Base-by-base conservation (phyloP, 2,329 filamentous ascomycete species). In the Aspergillus pseudoterreus region DNA sequence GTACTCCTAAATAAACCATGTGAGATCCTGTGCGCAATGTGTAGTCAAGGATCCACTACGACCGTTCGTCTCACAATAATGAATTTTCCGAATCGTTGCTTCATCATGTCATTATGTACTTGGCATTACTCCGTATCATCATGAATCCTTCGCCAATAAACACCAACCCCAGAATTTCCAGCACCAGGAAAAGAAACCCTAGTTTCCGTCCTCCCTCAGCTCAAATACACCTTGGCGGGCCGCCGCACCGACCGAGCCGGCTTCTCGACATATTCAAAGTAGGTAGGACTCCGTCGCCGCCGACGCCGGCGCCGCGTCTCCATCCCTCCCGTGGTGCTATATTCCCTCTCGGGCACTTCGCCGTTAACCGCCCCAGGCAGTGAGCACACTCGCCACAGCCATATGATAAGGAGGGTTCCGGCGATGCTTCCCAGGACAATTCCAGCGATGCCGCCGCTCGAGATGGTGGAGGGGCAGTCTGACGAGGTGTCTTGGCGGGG, bases 371-470 rank as follows among this genome's bases (percentile, higher is more conserved):
- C 60, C 1, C 62, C 60, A 4, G 61, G 60, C 8, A 64, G 45
- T 15, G 52, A 50, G 38, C 64, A 69, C 6, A 65, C 24, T 15
- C 61, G 60, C 54, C 65, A 65, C n/a, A 73, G 58, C 70, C 70
- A 73, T 5, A 69, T 52, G 5, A 73, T 47, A 4, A 73, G 54
- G 2, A 72, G 59, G 0, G 66, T 68, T 6, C 68, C 71, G 4
- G 62, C 66, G 35, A 73, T 70, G n/a, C 66, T 63, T 10, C 71
- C 71, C 45, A 73, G 62, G 15, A 73, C 69, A 44, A 73, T 73
- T 9, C 71, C 71, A 0, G 70, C 71, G 24, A 73, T 69, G 4
- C 55, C 69, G 1, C 71, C 70, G 14, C 67, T 61, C n/a, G 58
- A 62, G 15, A 73, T 63, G 12, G 57, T 64, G 41, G 55, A 63